Evolutionary conservation across 2,329 filamentous ascomycete genomes (phyloP).

Genomic region (Geoglossum cookeanum): DNA sequence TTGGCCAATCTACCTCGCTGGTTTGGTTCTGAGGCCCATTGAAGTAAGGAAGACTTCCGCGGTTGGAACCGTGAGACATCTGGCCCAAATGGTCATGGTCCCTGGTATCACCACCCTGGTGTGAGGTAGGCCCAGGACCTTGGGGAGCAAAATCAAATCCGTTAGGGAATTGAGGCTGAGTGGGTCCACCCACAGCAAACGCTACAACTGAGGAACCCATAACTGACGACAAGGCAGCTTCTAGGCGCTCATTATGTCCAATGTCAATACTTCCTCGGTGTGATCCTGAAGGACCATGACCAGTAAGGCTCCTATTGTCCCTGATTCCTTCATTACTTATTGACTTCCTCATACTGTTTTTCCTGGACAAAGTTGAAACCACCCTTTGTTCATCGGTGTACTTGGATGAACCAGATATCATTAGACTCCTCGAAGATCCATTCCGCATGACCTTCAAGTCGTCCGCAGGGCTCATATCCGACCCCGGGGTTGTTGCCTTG

Average conservation of each 20-base stretch:
- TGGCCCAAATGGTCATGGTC: neutral
- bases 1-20: conserved; percentile 52
- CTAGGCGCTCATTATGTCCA: conserved; percentile 23
- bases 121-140: neutral
- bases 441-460: neutral
- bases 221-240: neutral
- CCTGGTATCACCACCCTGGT: neutral
- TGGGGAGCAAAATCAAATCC: neutral
- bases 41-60: neutral
- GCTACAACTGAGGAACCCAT: neutral
- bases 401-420: neutral
- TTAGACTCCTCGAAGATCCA: neutral
- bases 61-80: neutral
- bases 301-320: conserved; percentile 30
- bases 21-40: conserved; percentile 36
- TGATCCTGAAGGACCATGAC: conserved; percentile 31
- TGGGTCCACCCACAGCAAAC: neutral
- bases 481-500: conserved; percentile 15
- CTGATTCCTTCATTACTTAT: conserved; percentile 28
- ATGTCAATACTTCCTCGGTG: conserved; percentile 28
- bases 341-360: neutral
- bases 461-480: neutral
- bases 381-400: neutral
- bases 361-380: neutral
- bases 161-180: neutral